A percentile compares a stretch with the other conserved stretches of the same genome.
Conservation (phyloP, 306 rosid genomes). For the Acacia acuminata region DNA sequence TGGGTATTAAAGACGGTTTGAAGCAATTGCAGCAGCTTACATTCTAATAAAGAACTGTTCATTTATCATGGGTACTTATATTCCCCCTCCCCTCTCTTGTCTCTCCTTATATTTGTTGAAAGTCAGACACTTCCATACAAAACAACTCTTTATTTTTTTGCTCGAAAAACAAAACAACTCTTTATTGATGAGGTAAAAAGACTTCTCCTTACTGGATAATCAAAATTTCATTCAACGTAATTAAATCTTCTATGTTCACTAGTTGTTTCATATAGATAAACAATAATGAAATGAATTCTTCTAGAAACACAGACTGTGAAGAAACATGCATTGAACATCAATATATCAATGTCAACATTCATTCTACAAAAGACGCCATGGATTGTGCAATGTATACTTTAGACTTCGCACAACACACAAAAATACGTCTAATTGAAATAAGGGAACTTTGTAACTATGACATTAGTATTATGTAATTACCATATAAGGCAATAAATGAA, state of each 20-base stretch:
- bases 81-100: too few relatives aligned
- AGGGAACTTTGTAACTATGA: slow-evolving; percentile 4
- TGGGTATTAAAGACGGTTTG: slow-evolving; percentile 10
- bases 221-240: neutral
- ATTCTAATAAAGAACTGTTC: neutral
- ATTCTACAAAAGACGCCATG: neutral
- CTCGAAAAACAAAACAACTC: neutral
- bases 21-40: neutral
- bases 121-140: neutral
- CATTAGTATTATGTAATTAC: neutral
- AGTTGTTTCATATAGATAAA: neutral
- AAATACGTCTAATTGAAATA: neutral
- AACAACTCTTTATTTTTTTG: neutral
- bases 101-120: neutral
- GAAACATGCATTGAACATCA: neutral
- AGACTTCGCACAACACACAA: neutral
- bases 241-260: neutral
- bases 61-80: neutral
- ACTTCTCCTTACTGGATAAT: neutral
- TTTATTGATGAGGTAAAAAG: neutral
- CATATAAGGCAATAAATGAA: slow-evolving; percentile 1
- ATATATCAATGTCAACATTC: neutral
- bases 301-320: neutral
- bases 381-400: neutral
- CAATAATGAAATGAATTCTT: neutral